Conservation (phyloP, 306 rosid species). For the Erythrophleum fordii region DNA sequence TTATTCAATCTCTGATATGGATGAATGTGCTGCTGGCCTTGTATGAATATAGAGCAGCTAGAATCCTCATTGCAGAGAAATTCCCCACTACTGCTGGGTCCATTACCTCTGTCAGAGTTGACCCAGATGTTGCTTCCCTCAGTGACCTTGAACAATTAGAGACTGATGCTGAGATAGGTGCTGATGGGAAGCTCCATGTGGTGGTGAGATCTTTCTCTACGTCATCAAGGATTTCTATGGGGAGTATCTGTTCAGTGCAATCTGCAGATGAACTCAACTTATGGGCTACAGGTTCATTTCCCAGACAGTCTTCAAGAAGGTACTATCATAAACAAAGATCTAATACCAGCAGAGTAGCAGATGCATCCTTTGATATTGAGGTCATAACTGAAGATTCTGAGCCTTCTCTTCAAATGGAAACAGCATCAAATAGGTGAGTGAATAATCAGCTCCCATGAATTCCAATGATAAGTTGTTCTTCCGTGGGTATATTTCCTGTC, state of each 20-base stretch:
- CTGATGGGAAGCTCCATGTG: constrained; percentile 29
- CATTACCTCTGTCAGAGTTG: constrained; percentile 22
- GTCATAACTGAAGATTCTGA: constrained; percentile 6
- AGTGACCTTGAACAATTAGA: background rate
- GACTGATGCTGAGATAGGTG: background rate
- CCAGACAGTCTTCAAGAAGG: background rate
- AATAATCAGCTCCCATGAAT: background rate
- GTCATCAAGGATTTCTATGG: constrained; percentile 20
- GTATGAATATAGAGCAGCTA: constrained; percentile 42
- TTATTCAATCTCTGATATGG: constrained; percentile 29
- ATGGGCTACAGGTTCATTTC: constrained; percentile 7
- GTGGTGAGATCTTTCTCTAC: constrained; percentile 21
- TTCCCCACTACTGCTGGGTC: background rate
- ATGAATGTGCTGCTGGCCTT: constrained; percentile 8
- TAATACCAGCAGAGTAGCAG: background rate
- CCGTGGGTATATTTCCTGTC: background rate
- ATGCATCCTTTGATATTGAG: constrained; percentile 11
- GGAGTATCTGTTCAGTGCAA: constrained; percentile 7
- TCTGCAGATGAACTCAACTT: constrained; percentile 15
- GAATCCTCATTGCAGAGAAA: background rate
- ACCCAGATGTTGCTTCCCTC: constrained; percentile 13
- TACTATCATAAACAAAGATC: background rate
- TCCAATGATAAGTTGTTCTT: background rate
- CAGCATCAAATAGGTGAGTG: background rate
- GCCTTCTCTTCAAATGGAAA: background rate